These are phyloP conservation scores for Boletus speciosus DNA, from an alignment of 768 basidiomycete species.

Conservation along the genomic window DNA sequence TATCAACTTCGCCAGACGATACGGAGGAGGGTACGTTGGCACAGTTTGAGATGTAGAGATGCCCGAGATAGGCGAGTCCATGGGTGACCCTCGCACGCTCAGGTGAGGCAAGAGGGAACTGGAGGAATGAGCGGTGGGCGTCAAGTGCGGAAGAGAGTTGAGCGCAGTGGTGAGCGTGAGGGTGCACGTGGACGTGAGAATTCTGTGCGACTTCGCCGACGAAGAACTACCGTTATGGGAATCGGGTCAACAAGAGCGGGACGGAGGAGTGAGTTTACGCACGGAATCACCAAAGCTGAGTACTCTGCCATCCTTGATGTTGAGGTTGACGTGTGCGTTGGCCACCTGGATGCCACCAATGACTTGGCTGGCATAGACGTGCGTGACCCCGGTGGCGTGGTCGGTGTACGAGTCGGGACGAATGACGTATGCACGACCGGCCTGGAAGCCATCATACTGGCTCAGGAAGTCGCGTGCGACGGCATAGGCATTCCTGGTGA, in stretches of 20 bases:
- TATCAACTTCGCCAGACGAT: constrained; percentile 26
- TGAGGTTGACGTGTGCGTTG: constrained; percentile 91
- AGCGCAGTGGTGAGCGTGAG: constrained; percentile 55
- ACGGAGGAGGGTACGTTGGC: constrained; percentile 32
- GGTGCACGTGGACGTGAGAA: constrained; percentile 35
- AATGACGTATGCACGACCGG: constrained; percentile 50
- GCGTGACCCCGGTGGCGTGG: constrained; percentile 77
- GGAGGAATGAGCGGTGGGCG: constrained; percentile 31
- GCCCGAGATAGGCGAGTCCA: constrained; percentile 33
- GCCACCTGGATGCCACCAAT: constrained; percentile 84
- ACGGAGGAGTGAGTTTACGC: constrained; percentile 26
- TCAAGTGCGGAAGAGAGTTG: constrained; percentile 35
- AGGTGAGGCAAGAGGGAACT: neutral
- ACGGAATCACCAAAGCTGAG: constrained; percentile 88
- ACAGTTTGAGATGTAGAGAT: constrained; percentile 58
- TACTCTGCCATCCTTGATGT: constrained; percentile 79
- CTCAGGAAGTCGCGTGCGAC: constrained; percentile 63
- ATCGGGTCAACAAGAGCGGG: constrained; percentile 6
- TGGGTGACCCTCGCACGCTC: constrained; percentile 15
- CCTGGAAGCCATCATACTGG: constrained; percentile 34
- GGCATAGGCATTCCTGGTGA: constrained; percentile 48
- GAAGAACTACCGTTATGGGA: constrained; percentile 58
- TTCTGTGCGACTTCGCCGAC: constrained; percentile 43
- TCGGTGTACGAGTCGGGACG: constrained; percentile 88
- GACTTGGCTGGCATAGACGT: constrained; percentile 84